phyloP scores from a whole-genome alignment of 2,329 filamentous ascomycete genomes.

The Aurifilum marmelostoma region DNA sequence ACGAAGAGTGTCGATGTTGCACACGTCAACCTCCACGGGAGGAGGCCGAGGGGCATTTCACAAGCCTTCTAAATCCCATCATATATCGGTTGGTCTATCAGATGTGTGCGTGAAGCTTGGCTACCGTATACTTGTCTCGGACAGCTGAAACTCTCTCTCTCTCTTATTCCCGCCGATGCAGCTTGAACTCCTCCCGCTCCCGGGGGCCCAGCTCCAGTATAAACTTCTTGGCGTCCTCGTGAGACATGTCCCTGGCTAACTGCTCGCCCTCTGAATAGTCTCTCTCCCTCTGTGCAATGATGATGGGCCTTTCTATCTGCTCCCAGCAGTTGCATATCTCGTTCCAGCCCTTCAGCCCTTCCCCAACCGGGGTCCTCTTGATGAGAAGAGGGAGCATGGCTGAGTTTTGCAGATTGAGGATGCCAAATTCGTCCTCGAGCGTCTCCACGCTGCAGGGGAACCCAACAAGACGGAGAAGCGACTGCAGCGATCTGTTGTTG shows the following conservation, averaged over 20 bases:
- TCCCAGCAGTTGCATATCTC: not conserved
- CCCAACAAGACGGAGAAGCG: not conserved
- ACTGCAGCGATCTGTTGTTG: constrained; percentile 6
- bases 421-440: constrained; percentile 7
- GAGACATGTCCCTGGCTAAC: not conserved
- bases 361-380: not conserved
- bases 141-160: not conserved
- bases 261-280: constrained; percentile 7
- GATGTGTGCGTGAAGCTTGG: not conserved
- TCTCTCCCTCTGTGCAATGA: constrained; percentile 4
- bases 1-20: not conserved
- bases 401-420: not conserved
- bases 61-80: not conserved
- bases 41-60: not conserved
- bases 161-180: not conserved
- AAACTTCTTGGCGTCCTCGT: not conserved
- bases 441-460: not conserved
- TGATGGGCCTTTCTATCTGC: constrained; percentile 1
- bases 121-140: not conserved
- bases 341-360: not conserved
- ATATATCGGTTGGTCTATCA: not conserved
- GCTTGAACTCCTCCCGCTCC: constrained; percentile 5
- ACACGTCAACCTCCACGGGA: not conserved
- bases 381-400: not conserved
- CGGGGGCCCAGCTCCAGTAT: not conserved